These are phyloP conservation scores for Spergularia marina DNA, from an alignment of 148 eudicot genomes.

Conservation along the genomic window DNA sequence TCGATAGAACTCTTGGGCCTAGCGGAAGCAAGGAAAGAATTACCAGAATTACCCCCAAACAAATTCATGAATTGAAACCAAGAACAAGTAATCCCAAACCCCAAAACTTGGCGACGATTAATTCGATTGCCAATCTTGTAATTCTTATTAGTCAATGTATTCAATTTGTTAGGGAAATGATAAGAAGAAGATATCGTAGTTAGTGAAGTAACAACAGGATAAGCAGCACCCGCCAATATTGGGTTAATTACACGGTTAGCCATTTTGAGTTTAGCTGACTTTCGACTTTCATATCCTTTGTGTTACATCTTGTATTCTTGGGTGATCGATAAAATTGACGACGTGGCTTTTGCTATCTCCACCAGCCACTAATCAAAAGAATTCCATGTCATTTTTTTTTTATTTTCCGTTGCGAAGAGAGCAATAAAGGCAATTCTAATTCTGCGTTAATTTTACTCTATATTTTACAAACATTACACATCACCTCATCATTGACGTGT, in stretches of 20 bases:
- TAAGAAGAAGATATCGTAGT: background rate
- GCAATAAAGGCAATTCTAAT: too few relatives aligned
- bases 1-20: constrained; percentile 61
- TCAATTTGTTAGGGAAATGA: constrained; percentile 21
- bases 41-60: constrained; percentile 39
- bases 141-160: constrained; percentile 8
- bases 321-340: background rate
- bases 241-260: constrained; percentile 32
- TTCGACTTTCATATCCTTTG: constrained; percentile 2
- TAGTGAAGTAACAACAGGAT: constrained; percentile 2
- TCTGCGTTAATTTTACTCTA: too few relatives aligned
- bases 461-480: too few relatives aligned
- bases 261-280: constrained; percentile 11
- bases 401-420: too few relatives aligned
- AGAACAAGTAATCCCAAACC: constrained; percentile 56
- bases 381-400: too few relatives aligned
- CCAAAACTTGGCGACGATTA: constrained; percentile 59
- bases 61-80: constrained; percentile 63
- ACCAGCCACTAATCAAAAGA: background rate
- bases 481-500: too few relatives aligned
- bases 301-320: too few relatives aligned
- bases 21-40: constrained; percentile 74
- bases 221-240: constrained; percentile 22
- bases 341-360: constrained; percentile 24
- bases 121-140: constrained; percentile 8